Evolutionary conservation across 139 green algal species (phyloP), one percentile per base, ranked within the genome.

Genomic region (Dunaliella sp.): DNA sequence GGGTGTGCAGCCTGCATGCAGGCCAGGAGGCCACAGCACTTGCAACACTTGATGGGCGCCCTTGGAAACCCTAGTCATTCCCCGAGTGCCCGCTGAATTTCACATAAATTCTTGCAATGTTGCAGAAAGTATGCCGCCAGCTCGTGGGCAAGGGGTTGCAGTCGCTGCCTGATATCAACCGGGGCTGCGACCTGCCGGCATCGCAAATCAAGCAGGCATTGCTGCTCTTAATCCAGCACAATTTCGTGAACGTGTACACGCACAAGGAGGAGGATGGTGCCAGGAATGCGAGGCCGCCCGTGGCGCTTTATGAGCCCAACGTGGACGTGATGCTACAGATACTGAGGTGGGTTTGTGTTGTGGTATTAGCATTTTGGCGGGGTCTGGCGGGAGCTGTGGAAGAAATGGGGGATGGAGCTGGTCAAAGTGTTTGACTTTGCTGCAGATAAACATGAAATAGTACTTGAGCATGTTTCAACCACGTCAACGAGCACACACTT

Each of bases 181-280:
- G 89, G 22, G 84, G 59, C 37, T 84, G 75, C 22, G n/a, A 59
- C 28, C 36, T 95, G 79, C 58, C 85, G 0, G 74, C 92, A 65
- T 79, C 48, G 0, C 37, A 78, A 31, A 85, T 92, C 31, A 90
- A 91, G 48, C 87, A 91, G 38, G 89, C 90, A 26, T 83, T 96
- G 77, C 84, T 96, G 77, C 88, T 95, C 12, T 85, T 96, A 31
- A 83, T 96, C 1, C 94, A 96, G 88, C 94, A 96, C 77, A 96
- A 95, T 86, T 94, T 83, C 35, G 83, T 93, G 0, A 65, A 37
- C 22, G 89, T 82, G 31, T 94, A 92, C 83, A 78, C 91, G 7
- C 88, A 94, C 82, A 80, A 88, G 1, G 88, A 91, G 25, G 90
- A 93, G 28, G 88, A 89, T 35, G 85, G 59, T 7, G 73, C 84